Base-by-base conservation (phyloP, 768 basidiomycete genomes). In the Rhizopogon sp. region DNA sequence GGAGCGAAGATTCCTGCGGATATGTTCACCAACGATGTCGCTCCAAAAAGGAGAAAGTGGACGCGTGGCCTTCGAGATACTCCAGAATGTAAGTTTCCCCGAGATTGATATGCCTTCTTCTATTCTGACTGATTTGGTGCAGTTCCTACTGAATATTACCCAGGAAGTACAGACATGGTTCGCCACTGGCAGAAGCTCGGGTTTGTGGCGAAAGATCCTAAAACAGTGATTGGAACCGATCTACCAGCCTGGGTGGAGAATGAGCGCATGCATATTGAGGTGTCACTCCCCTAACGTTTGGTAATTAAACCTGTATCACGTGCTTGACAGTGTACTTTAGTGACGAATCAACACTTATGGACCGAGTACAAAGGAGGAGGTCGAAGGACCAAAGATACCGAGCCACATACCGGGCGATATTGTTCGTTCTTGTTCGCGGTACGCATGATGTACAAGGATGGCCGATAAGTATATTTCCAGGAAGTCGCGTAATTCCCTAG, bases 161-260 rank as follows among this genome's bases (percentile, higher is more conserved):
- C 60, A 4, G 58, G 56, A 37, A 59, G 60, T 52, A 61, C 60
- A 16, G 62, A 63, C 41, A 63, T 63, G 62, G 42, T 61, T 29
- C 58, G 35, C 11, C 20, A 55, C 52, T 63, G 62, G 62, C 46
- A 61, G 3, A 31, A 54, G 10, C 52, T 63, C n/a, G 62, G 62
- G 7, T 63, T 63, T 37, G 47, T 63, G 14, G 33, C 52, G 17
- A 58, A 57, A 39, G 16, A 11, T 16, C 39, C 44, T 41, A 13
- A 20, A 0, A 16, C 41, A 25, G 13, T 35, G n/a, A 33, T 55
- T 40, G 54, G 54, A 37, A 33, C 9, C 5, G n/a, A 46, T n/a
- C 35, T 55, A 13, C 54, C 39, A 9, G 31, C 50, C 10, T 55
- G 54, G 54, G 16, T 42, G 29, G 54, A 55, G 40, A 35, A 39